Evolutionary conservation across 352 stramenopile species (phyloP).

Genomic region (Globisporangium cylindrosporum): DNA sequence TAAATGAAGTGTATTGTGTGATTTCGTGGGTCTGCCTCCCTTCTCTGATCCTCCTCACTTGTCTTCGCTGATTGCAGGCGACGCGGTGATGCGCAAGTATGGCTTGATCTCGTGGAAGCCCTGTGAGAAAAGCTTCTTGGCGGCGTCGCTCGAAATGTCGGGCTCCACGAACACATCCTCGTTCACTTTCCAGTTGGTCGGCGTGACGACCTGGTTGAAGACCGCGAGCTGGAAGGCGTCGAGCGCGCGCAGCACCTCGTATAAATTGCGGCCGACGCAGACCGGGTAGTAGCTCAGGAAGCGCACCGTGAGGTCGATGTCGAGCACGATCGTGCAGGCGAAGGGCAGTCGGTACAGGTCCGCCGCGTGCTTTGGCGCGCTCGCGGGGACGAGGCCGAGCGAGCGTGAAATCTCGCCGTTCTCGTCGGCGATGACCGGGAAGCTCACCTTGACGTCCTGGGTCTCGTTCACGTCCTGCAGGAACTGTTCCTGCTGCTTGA

Average conservation of each 20-base stretch:
- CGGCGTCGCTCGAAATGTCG: slow-evolving; percentile 51
- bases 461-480: slow-evolving; percentile 78
- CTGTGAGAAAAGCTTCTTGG: slow-evolving; percentile 77
- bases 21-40: neutral
- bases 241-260: slow-evolving; percentile 69
- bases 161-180: slow-evolving; percentile 86
- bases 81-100: slow-evolving; percentile 74
- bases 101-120: slow-evolving; percentile 82
- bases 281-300: slow-evolving; percentile 68
- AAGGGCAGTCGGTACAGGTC: slow-evolving; percentile 59
- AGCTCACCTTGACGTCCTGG: slow-evolving; percentile 71
- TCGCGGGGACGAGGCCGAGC: slow-evolving; percentile 46
- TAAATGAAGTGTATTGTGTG: slow-evolving; percentile 12
- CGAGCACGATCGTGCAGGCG: slow-evolving; percentile 63
- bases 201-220: slow-evolving; percentile 76
- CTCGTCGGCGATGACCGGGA: slow-evolving; percentile 68
- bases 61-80: slow-evolving; percentile 56
- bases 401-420: slow-evolving; percentile 57
- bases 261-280: slow-evolving; percentile 73
- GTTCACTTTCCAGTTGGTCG: slow-evolving; percentile 85
- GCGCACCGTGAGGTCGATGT: slow-evolving; percentile 69
- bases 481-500: slow-evolving; percentile 48
- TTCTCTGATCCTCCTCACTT: slow-evolving; percentile 19
- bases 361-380: slow-evolving; percentile 43
- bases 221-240: slow-evolving; percentile 71